phyloP scores from a whole-genome alignment of 2,329 filamentous ascomycete species.

The Aspergillus spinulosporus region DNA sequence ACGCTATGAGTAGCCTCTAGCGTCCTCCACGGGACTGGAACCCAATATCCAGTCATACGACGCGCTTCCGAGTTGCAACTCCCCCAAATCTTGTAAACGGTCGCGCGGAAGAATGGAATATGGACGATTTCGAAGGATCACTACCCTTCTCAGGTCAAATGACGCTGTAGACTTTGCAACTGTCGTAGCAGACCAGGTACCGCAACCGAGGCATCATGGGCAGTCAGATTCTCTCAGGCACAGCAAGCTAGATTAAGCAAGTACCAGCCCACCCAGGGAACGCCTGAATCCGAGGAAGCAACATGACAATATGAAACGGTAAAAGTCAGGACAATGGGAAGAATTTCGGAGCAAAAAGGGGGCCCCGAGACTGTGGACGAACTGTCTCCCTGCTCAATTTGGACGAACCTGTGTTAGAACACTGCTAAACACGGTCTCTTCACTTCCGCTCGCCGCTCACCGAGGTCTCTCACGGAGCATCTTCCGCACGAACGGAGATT shows the following conservation, averaged over 20 bases:
- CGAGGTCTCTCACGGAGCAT: not conserved
- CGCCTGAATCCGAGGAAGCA: not conserved
- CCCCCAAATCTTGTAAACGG: not conserved
- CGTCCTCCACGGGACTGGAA: not conserved
- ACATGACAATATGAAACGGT: not conserved
- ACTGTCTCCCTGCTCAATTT: not conserved
- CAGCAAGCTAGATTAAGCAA: not conserved
- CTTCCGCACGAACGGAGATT: slow-evolving; percentile 3
- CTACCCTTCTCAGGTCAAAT: not conserved
- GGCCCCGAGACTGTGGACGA: not conserved
- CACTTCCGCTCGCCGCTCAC: not conserved
- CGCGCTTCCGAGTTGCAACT: not conserved
- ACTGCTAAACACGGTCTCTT: not conserved
- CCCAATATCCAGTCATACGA: not conserved
- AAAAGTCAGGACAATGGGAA: not conserved
- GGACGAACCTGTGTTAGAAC: not conserved
- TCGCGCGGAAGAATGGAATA: not conserved
- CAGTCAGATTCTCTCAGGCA: not conserved
- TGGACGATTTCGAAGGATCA: not conserved
- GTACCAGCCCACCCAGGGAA: not conserved
- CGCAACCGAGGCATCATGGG: not conserved
- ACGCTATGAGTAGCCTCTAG: not conserved
- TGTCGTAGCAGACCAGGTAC: not conserved
- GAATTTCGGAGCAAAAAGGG: not conserved
- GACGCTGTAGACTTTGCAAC: not conserved